Conservation (phyloP, 495 filamentous ascomycete species). For the Hamigera avellanea region DNA sequence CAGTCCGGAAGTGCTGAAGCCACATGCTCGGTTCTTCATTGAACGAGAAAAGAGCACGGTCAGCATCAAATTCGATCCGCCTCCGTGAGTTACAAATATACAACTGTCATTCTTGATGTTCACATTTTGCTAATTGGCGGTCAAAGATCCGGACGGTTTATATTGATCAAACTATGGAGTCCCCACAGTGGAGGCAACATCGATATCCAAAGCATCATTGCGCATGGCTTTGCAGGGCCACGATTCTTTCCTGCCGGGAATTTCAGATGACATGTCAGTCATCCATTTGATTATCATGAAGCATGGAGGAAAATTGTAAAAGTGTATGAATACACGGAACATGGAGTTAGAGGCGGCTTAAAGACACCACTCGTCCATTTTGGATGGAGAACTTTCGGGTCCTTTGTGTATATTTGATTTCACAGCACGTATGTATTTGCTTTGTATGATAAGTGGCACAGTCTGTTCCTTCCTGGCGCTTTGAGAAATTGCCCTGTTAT, state of each 20-base stretch:
- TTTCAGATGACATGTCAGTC: constrained; percentile 5
- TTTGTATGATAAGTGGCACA: too few species aligned
- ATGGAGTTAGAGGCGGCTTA: too few species aligned
- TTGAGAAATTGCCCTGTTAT: too few species aligned
- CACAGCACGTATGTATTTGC: too few species aligned
- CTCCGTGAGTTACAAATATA: constrained; percentile 49
- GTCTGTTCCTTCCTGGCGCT: too few species aligned
- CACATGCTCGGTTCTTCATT: constrained; percentile 71
- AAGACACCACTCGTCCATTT: too few species aligned
- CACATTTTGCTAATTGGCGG: constrained; percentile 4
- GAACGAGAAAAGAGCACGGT: constrained; percentile 69
- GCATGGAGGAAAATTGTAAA: too few species aligned
- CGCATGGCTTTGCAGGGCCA: constrained; percentile 71
- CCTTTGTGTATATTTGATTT: too few species aligned
- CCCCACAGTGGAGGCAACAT: constrained; percentile 57
- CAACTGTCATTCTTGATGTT: too few species aligned
- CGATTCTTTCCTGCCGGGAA: constrained; percentile 55
- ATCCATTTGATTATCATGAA: too few species aligned
- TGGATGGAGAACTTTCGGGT: too few species aligned
- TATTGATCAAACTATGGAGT: constrained; percentile 80
- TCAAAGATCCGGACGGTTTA: constrained; percentile 53
- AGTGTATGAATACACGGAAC: too few species aligned
- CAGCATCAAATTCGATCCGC: constrained; percentile 79
- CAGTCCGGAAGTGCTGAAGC: constrained; percentile 48
- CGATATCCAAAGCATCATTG: constrained; percentile 72